phyloP scores from a whole-genome alignment of 331 rosid species.

The Quercus lobata region DNA sequence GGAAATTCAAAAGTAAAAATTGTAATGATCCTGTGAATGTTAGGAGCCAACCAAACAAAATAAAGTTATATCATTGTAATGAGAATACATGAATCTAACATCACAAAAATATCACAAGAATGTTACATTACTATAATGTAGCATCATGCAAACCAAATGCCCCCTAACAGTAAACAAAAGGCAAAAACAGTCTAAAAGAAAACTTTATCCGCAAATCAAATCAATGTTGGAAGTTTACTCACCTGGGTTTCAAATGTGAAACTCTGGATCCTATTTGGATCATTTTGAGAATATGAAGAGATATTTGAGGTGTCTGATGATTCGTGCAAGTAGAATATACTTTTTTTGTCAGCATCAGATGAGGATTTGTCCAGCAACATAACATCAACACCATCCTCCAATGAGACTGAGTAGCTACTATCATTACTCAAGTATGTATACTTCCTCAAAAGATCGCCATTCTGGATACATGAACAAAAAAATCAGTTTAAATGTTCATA shows the following conservation, averaged over 20 bases:
- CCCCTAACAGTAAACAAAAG: neutral
- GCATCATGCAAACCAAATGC: too few relatives aligned
- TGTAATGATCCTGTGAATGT: too few relatives aligned
- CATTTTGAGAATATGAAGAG: conserved; percentile 34
- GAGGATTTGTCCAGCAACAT: conserved; percentile 40
- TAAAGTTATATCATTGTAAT: too few relatives aligned
- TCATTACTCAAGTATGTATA: conserved; percentile 75
- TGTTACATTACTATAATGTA: too few relatives aligned
- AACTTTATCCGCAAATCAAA: neutral
- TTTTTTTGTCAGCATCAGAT: conserved; percentile 44
- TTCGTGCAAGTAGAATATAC: conserved; percentile 32
- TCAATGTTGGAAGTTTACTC: conserved; percentile 11
- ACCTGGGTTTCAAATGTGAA: conserved; percentile 98
- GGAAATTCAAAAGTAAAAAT: too few relatives aligned
- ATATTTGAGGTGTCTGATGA: conserved; percentile 30
- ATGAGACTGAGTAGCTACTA: conserved; percentile 85
- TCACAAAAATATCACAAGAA: too few relatives aligned
- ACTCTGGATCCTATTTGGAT: conserved; percentile 53
- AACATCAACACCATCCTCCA: conserved; percentile 82
- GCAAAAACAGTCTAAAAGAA: neutral
- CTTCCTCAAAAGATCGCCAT: conserved; percentile 81
- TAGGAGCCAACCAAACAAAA: too few relatives aligned
- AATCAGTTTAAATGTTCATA: neutral
- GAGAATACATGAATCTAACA: too few relatives aligned
- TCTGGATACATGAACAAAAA: conserved; percentile 37